A percentile compares a stretch with the other conserved stretches of the same genome.
Evolutionary conservation across 1,284 basidiomycete genomes (phyloP).

Genomic region (Apiotrichum mycotoxinovorans): DNA sequence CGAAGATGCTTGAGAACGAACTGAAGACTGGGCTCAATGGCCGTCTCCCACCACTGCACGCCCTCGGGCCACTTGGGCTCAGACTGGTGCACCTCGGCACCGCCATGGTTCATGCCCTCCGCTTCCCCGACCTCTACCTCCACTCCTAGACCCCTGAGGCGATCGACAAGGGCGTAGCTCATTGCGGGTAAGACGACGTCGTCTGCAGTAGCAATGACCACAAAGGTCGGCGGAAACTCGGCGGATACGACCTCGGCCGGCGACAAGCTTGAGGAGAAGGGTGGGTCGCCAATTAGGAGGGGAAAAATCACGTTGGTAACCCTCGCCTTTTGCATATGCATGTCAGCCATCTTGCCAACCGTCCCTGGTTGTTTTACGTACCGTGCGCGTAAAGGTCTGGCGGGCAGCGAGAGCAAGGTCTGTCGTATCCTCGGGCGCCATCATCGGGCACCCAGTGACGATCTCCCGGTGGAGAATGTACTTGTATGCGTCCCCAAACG

Average conservation of each 20-base stretch:
- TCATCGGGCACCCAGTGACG: not conserved
- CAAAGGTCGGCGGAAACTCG: slow-evolving; percentile 13
- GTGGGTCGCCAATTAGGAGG: slow-evolving; percentile 4
- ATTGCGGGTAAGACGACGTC: slow-evolving; percentile 9
- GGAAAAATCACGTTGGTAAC: not conserved
- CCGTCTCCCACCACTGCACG: slow-evolving; percentile 11
- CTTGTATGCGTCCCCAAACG: not conserved
- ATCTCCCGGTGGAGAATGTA: not conserved
- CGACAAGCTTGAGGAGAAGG: not conserved
- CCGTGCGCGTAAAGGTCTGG: too few species aligned
- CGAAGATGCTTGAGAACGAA: slow-evolving; percentile 1
- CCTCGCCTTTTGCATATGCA: not conserved
- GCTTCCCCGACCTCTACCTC: slow-evolving; percentile 7
- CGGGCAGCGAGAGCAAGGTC: not conserved
- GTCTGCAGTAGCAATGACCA: slow-evolving; percentile 17
- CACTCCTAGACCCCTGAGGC: slow-evolving; percentile 9
- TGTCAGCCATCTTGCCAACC: too few species aligned
- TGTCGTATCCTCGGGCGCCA: not conserved
- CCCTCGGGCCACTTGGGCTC: slow-evolving; percentile 5
- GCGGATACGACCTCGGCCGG: slow-evolving; percentile 9
- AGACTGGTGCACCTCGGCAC: slow-evolving; percentile 6
- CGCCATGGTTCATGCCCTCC: slow-evolving; percentile 7
- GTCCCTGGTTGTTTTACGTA: too few species aligned
- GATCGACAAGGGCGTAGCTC: slow-evolving; percentile 10
- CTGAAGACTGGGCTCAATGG: slow-evolving; percentile 9